Percentiles rank a stretch among this genome's conserved stretches.
Evolutionary conservation across 345 rosid genomes (phyloP).

Genomic region (Brassica rapa): DNA sequence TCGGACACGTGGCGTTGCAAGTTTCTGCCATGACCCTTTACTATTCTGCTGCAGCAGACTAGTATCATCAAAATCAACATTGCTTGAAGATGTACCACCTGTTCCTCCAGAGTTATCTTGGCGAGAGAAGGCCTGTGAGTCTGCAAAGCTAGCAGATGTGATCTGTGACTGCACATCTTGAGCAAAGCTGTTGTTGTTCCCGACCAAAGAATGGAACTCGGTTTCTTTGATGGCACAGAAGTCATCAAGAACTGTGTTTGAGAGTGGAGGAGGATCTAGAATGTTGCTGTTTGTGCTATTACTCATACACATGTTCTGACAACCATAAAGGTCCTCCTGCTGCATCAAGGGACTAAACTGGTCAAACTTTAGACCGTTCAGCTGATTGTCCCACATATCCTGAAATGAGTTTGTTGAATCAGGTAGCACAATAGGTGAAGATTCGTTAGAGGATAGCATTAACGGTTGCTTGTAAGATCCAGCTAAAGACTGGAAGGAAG

Average conservation of each 20-base stretch:
- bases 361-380: slow-evolving; percentile 56
- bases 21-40: slow-evolving; percentile 69
- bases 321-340: slow-evolving; percentile 52
- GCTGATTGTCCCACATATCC: slow-evolving; percentile 73
- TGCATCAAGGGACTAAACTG: slow-evolving; percentile 63
- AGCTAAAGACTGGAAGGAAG: slow-evolving; percentile 51
- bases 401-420: slow-evolving; percentile 54
- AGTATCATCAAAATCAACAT: slow-evolving; percentile 80
- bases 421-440: slow-evolving; percentile 46
- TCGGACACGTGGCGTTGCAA: slow-evolving; percentile 70
- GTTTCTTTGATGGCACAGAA: slow-evolving; percentile 69
- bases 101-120: slow-evolving; percentile 83
- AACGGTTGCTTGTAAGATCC: slow-evolving; percentile 56
- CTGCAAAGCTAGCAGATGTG: slow-evolving; percentile 88
- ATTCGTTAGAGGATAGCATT: slow-evolving; percentile 58
- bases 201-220: slow-evolving; percentile 66
- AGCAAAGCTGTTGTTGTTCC: slow-evolving; percentile 48
- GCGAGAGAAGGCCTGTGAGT: slow-evolving; percentile 73
- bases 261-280: slow-evolving; percentile 63
- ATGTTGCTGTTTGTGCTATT: slow-evolving; percentile 62
- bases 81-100: slow-evolving; percentile 74
- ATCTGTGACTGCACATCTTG: slow-evolving; percentile 98
- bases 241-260: slow-evolving; percentile 73
- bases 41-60: slow-evolving; percentile 57
- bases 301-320: slow-evolving; percentile 63